Base-by-base conservation (phyloP, 345 rosid species). In the Camelina hispida region DNA sequence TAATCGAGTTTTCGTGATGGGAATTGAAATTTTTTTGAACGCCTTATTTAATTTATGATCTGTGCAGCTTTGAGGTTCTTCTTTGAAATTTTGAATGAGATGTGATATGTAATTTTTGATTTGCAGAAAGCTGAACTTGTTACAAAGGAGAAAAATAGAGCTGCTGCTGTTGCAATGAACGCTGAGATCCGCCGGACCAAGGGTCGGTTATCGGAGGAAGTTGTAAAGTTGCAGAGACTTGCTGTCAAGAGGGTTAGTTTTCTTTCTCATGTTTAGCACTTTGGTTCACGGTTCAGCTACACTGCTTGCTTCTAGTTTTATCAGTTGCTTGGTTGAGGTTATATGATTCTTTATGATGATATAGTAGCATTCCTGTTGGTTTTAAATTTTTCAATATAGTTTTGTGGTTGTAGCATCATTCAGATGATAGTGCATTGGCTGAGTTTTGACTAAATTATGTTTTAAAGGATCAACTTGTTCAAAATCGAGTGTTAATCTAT, bases 101-200 rank as follows among this genome's bases (percentile, higher is more conserved):
- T 43, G 48, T 43, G 48, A 43, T 7, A 13, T 43, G 16, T 43
- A 14, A n/a, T 70, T 52, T 52, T 66, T 2, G 69, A 30, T 66
- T 66, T 66, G 73, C 78, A 95, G 99, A 95, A 95, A 91, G 93
- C 91, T 57, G 98, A 93, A 71, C 68, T 78, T 69, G 97, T 91
- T 79, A 69, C 91, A 2, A 96, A 79, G 61, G 98, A 92, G 88
- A 92, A 88, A 72, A 88, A 78, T 13, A 88, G 87, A 77, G 99
- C 96, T 53, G 81, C 99, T 64, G 90, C 88, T 13, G 99, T 96
- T 69, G 97, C 97, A 44, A 55, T 96, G 83, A 92, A 96, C 58
- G 99, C 96, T 40, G 99, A 96, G 88, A 86, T 96, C 68, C 99
- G 99, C 46, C 75, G 99, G 38, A 89, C 93, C 12, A 96, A 96